Base-by-base conservation (phyloP, 2,329 filamentous ascomycete species). In the Aspergillus candidus region DNA sequence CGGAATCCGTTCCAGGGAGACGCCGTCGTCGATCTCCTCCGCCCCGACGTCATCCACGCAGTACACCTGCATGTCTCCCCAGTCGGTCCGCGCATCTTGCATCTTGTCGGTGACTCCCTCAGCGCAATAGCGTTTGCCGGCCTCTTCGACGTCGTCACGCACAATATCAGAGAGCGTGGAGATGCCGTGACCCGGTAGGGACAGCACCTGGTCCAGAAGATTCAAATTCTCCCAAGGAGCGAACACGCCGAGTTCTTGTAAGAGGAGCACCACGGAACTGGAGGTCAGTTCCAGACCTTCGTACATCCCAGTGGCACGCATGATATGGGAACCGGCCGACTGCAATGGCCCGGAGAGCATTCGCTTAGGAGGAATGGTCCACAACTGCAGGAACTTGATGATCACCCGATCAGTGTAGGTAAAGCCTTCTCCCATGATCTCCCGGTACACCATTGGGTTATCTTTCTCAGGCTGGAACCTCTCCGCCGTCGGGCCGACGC, bases 161-260 rank as follows among this genome's bases (percentile, higher is more conserved):
- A 60, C 47, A 27, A 49, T 44, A 39, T 69, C 68, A 15, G 59
- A 56, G 3, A 43, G 35, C 15, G 51, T 51, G 4, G 61, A 65
- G 32, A 64, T 50, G 0, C 60, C 59, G 46, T 72, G 64, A 6
- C 66, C 64, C 5, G 78, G 78, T 14, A 82, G 68, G 50, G 74
- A 67, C 11, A 82, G 60, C 43, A 72, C 68, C 45, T 72, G 71
- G 40, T 79, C 72, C 36, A 77, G 73, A 1, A 76, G 59, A 12
- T 68, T 56, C 12, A 73, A 62, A 48, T 81, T 79, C 50, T 79
- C 75, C 67, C 75, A 79, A 0, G 80, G 80, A 7, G 73, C 58
- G n/a, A 82, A 61, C 0, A 79, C 75, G 2, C 80, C 80, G 15
- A 83, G 63, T 52, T 84, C 80, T 54, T 83, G 78, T 22, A 84